Evolutionary conservation across 2,329 filamentous ascomycete species (phyloP).

Genomic region (Nothophoma quercina): DNA sequence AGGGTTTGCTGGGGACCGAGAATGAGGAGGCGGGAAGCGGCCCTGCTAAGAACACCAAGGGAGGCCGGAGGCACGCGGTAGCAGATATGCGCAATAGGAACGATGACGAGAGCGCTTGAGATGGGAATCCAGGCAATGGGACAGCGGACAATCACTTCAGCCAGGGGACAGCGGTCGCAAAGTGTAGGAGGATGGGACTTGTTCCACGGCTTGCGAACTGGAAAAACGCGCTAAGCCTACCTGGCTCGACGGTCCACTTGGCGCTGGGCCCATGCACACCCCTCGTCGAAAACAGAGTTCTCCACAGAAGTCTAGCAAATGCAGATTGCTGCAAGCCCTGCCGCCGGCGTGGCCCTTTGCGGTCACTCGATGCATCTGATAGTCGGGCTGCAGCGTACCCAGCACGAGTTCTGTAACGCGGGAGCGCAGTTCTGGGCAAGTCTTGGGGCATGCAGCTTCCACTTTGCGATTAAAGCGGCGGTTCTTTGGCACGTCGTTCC

Average conservation of each 20-base stretch:
- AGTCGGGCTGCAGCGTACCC: slow-evolving; percentile 1
- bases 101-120: slow-evolving; percentile 17
- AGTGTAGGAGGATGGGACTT: slow-evolving; percentile 12
- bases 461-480: slow-evolving; percentile 10
- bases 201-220: slow-evolving; percentile 16
- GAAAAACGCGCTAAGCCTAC: not conserved
- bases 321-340: slow-evolving; percentile 16
- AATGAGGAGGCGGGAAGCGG: slow-evolving; percentile 18
- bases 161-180: slow-evolving; percentile 18
- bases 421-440: not conserved
- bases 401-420: not conserved
- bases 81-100: slow-evolving; percentile 26
- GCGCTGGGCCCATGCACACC: not conserved
- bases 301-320: slow-evolving; percentile 14
- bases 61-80: slow-evolving; percentile 26
- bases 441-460: slow-evolving; percentile 1
- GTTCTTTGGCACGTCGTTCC: slow-evolving; percentile 4
- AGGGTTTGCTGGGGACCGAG: slow-evolving; percentile 20
- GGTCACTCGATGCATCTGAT: slow-evolving; percentile 4
- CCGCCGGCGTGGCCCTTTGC: slow-evolving; percentile 12
- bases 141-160: slow-evolving; percentile 8
- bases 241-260: slow-evolving; percentile 1
- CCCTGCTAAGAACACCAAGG: slow-evolving; percentile 5
- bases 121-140: slow-evolving; percentile 7
- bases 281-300: slow-evolving; percentile 7